Percentiles rank a stretch among this genome's conserved stretches.
Conservation (phyloP, 1,284 basidiomycete genomes). For the Ustilago xerochloae region DNA sequence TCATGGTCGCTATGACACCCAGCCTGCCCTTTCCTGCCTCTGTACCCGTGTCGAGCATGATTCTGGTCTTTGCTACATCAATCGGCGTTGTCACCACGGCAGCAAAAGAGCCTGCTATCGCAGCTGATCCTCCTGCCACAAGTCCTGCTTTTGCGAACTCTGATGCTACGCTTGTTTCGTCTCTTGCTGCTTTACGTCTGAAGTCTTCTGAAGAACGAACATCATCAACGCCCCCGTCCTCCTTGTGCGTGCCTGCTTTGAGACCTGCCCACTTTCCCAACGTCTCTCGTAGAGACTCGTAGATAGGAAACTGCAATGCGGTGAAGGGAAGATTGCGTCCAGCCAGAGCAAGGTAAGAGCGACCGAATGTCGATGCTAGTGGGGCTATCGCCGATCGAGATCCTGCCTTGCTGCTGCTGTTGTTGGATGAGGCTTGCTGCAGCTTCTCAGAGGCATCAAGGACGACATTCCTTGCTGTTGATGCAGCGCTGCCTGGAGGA, state of each 20-base stretch:
- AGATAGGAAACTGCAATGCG: slow-evolving; percentile 62
- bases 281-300: slow-evolving; percentile 48
- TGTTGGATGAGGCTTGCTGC: slow-evolving; percentile 9
- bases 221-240: slow-evolving; percentile 43
- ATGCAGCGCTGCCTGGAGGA: slow-evolving; percentile 39
- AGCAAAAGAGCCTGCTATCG: slow-evolving; percentile 47
- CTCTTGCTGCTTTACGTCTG: slow-evolving; percentile 13
- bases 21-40: slow-evolving; percentile 2
- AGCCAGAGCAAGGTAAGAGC: slow-evolving; percentile 56
- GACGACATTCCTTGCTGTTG: slow-evolving; percentile 33
- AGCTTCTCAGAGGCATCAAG: slow-evolving; percentile 30
- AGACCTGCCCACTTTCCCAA: slow-evolving; percentile 43
- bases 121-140: slow-evolving; percentile 50
- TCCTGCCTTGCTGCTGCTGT: not conserved
- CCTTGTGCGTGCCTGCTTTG: slow-evolving; percentile 42
- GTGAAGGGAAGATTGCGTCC: slow-evolving; percentile 64
- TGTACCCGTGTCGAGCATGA: slow-evolving; percentile 45
- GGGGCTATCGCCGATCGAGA: slow-evolving; percentile 17
- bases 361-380: slow-evolving; percentile 25
- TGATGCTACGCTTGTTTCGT: slow-evolving; percentile 22
- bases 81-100: slow-evolving; percentile 55
- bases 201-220: slow-evolving; percentile 37
- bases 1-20: slow-evolving; percentile 49
- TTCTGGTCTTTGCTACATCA: slow-evolving; percentile 60
- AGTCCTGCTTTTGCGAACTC: slow-evolving; percentile 50